Evolutionary conservation across 257 asterid species (phyloP).

Genomic region (Solanum peruvianum): DNA sequence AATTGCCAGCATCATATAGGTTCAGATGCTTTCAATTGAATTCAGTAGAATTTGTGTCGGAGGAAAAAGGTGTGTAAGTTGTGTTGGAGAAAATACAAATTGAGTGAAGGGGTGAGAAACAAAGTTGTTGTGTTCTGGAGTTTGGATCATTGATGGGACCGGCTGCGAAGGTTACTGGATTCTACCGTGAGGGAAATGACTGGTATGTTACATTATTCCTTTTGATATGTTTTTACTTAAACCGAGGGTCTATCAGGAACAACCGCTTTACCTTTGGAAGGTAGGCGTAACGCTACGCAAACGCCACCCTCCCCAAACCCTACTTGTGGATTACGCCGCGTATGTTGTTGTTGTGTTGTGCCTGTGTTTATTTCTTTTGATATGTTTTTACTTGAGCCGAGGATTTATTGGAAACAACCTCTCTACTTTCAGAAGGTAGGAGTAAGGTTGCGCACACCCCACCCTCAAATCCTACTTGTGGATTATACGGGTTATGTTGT

Average conservation of each 20-base stretch:
- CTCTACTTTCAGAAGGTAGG: neutral
- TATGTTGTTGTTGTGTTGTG: neutral
- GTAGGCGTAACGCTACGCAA: neutral
- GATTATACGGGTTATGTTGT: neutral
- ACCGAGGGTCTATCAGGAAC: neutral
- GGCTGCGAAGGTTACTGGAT: slow-evolving; percentile 48
- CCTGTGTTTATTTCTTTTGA: neutral
- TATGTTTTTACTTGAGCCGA: neutral
- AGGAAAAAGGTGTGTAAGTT: neutral
- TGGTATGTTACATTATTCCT: slow-evolving; percentile 29
- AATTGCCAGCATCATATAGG: slow-evolving; percentile 26
- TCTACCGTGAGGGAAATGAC: slow-evolving; percentile 71
- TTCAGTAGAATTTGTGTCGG: slow-evolving; percentile 4
- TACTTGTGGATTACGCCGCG: neutral
- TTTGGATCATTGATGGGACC: slow-evolving; percentile 51
- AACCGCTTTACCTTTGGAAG: neutral
- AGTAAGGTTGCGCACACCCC: neutral
- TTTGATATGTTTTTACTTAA: neutral
- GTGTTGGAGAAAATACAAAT: neutral
- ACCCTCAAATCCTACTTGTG: neutral
- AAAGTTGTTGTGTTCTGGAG: neutral
- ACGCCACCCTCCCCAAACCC: neutral
- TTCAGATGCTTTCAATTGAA: slow-evolving; percentile 15
- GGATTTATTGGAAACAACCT: neutral
- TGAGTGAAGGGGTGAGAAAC: neutral